Conservation (phyloP, 169 alveolate species). For the Miamiensis avidus region DNA sequence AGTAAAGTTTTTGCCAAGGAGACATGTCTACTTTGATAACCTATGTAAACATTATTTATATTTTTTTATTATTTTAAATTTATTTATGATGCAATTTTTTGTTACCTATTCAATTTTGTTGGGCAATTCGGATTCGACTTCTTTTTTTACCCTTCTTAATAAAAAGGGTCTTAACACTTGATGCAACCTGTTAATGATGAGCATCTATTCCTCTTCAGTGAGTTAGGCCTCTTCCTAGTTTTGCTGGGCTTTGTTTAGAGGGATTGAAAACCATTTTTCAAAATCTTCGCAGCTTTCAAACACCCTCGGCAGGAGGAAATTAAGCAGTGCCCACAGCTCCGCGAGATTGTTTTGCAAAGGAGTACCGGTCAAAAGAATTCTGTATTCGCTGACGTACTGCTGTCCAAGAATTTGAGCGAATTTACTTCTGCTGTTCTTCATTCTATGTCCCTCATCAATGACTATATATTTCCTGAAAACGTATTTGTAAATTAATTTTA, state of each 20-base stretch:
- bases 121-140: constrained; percentile 94
- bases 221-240: constrained; percentile 82
- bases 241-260: constrained; percentile 74
- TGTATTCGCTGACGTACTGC: constrained; percentile 76
- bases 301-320: constrained; percentile 88
- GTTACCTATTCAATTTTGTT: constrained; percentile 83
- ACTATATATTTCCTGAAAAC: constrained; percentile 76
- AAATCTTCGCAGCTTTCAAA: constrained; percentile 91
- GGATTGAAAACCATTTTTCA: constrained; percentile 92
- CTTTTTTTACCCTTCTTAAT: constrained; percentile 92
- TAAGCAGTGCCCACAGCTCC: constrained; percentile 91
- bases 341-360: constrained; percentile 90
- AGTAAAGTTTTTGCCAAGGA: constrained; percentile 88
- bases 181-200: constrained; percentile 90
- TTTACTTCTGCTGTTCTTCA: constrained; percentile 94
- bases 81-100: neutral
- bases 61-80: no score
- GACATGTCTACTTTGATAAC: constrained; percentile 89
- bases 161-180: constrained; percentile 93
- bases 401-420: constrained; percentile 86
- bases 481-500: no score
- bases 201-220: constrained; percentile 89
- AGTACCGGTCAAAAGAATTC: constrained; percentile 93
- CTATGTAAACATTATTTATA: neutral
- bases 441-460: constrained; percentile 96